phyloP scores from a whole-genome alignment of 768 basidiomycete genomes.

The Termitomyces sp. region DNA sequence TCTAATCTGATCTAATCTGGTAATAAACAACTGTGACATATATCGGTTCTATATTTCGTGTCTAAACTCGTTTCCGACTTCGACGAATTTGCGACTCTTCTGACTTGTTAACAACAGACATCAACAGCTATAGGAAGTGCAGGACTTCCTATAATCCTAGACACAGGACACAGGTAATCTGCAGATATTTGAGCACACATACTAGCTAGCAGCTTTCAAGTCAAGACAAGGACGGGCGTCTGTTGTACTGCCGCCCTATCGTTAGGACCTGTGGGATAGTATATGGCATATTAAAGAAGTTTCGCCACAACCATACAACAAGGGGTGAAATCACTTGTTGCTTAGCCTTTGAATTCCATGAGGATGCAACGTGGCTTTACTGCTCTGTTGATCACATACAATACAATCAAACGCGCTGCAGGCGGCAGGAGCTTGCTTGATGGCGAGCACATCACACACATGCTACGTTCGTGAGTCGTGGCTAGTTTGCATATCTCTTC shows the following conservation, averaged over 20 bases:
- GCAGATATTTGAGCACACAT: not conserved
- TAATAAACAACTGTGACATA: too few species aligned
- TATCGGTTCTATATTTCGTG: too few species aligned
- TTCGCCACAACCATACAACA: not conserved
- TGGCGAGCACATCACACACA: slow-evolving; percentile 14
- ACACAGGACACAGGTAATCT: not conserved
- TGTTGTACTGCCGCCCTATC: not conserved
- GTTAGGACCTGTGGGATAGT: too few species aligned
- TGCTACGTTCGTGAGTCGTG: slow-evolving; percentile 12
- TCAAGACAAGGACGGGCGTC: not conserved
- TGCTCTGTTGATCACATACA: slow-evolving; percentile 2
- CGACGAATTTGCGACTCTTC: not conserved
- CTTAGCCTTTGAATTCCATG: slow-evolving; percentile 5
- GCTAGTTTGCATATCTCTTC: slow-evolving; percentile 12
- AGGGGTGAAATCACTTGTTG: not conserved
- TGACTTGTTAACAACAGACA: not conserved
- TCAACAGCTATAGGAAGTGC: not conserved
- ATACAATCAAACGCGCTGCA: slow-evolving; percentile 12
- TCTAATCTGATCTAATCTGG: too few species aligned
- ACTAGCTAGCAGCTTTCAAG: not conserved
- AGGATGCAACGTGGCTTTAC: slow-evolving; percentile 11
- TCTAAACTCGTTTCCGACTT: not conserved
- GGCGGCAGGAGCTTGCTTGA: slow-evolving; percentile 9
- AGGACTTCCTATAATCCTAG: not conserved
- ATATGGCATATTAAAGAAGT: not conserved